Conservation (phyloP, 1,139 yeast genomes). For the Pneumocystis sp. region DNA sequence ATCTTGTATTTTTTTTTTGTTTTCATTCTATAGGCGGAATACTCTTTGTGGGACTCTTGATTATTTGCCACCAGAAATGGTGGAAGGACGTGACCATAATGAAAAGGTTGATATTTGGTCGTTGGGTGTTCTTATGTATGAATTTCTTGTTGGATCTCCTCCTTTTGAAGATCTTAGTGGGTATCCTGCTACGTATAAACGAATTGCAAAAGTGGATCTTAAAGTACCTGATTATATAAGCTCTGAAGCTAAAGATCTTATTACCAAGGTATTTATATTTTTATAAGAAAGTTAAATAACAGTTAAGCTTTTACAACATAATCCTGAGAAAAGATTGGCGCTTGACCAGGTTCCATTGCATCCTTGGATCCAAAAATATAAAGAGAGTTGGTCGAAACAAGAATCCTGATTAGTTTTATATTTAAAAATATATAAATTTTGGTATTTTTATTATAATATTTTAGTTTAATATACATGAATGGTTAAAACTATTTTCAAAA, state of each 20-base stretch:
- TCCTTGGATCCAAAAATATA: constrained; percentile 68
- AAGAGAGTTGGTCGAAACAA: constrained; percentile 13
- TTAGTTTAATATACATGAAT: neutral
- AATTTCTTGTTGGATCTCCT: constrained; percentile 74
- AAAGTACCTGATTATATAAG: constrained; percentile 56
- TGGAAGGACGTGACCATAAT: constrained; percentile 69
- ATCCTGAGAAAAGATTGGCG: constrained; percentile 51
- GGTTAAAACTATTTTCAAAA: neutral
- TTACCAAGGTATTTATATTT: constrained; percentile 26
- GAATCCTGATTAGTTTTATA: neutral
- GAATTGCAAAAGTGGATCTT: constrained; percentile 65
- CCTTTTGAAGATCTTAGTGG: constrained; percentile 66
- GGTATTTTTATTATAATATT: neutral
- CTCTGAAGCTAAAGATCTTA: constrained; percentile 63
- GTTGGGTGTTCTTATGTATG: constrained; percentile 72
- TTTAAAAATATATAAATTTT: neutral
- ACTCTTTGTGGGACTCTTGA: constrained; percentile 94
- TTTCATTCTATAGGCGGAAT: constrained; percentile 31
- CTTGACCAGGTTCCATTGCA: constrained; percentile 51
- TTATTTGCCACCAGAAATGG: constrained; percentile 91
- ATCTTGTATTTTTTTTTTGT: neutral
- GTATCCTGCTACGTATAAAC: constrained; percentile 55
- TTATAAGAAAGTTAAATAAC: constrained; percentile 2
- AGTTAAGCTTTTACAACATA: constrained; percentile 38
- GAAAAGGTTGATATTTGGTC: constrained; percentile 83